Percentiles rank a stretch among this genome's conserved stretches.
Evolutionary conservation across 116 monocot genomes (phyloP).

Genomic region (Dioscorea cayenensis): DNA sequence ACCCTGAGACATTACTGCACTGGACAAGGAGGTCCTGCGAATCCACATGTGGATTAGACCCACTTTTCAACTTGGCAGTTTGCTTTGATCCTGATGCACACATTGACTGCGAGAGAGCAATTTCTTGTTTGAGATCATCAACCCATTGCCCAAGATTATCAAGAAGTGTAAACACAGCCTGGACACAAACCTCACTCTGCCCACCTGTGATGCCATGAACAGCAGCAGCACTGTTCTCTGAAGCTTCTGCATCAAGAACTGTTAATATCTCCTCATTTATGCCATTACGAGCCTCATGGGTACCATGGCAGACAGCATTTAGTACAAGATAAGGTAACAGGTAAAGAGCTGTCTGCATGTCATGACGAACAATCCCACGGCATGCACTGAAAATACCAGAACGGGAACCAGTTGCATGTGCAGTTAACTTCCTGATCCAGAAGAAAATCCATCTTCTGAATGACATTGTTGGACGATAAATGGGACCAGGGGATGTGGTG

Average conservation of each 20-base stretch:
- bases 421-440: slow-evolving; percentile 80
- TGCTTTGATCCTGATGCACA: slow-evolving; percentile 28
- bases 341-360: slow-evolving; percentile 93
- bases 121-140: slow-evolving; percentile 92
- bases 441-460: slow-evolving; percentile 93
- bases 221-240: slow-evolving; percentile 42
- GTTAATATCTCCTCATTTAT: slow-evolving; percentile 82
- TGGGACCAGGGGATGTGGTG: slow-evolving; percentile 47
- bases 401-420: slow-evolving; percentile 78
- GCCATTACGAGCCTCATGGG: slow-evolving; percentile 63
- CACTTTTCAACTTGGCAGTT: slow-evolving; percentile 24
- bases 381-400: slow-evolving; percentile 82
- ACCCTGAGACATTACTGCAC: slow-evolving; percentile 76
- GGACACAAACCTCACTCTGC: slow-evolving; percentile 89
- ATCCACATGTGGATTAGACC: slow-evolving; percentile 14
- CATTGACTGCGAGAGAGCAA: slow-evolving; percentile 66
- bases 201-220: slow-evolving; percentile 47
- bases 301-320: slow-evolving; percentile 90
- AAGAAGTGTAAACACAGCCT: slow-evolving; percentile 89
- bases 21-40: slow-evolving; percentile 56
- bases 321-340: slow-evolving; percentile 89
- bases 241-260: slow-evolving; percentile 84
- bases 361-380: slow-evolving; percentile 94
- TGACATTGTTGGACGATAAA: slow-evolving; percentile 84
- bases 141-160: slow-evolving; percentile 99